Base-by-base conservation (phyloP, 768 basidiomycete species). In the Trametes villosa region DNA sequence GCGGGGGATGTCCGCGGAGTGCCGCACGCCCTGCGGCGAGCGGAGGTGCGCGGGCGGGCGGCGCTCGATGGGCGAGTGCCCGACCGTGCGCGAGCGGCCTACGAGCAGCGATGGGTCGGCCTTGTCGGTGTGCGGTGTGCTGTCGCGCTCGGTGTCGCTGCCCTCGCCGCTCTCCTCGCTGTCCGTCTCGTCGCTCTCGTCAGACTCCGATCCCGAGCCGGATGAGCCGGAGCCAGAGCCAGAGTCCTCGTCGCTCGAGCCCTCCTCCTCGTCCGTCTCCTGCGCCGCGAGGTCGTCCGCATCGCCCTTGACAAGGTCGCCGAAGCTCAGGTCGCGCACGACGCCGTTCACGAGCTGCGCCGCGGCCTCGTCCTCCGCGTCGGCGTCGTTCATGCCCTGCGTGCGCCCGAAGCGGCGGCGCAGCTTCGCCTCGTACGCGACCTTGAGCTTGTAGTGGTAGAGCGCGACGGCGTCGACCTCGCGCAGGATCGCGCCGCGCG, bases 381-480 rank as follows among this genome's bases (percentile, higher is more conserved):
- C 86, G 1, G 82, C 84, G 45, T 84, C 86, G 52, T 74, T 74
- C 70, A 75, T 74, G 55, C 75, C 72, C 29, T 72, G 81, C 20
- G 78, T 81, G 56, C 84, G 83, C 42, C 86, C 85, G 73, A 99
- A 95, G 38, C 95, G 82, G 46, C 89, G 81, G n/a, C 94, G 83
- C 47, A 98, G 79, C 76, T 92, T 96, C 69, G 88, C 89, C 75
- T 99, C 97, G 70, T 97, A 90, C 11, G 92, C 81, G 27, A 98
- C 80, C 78, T 99, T 99, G 60, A 96, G 83, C 71, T 90, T 87
- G 77, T 98, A 97, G 74, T 99, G 96, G 71, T 98, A 96, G 46
- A 88, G 78, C 15, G 94, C 90, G 52, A 98, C 85, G 58, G 84
- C 83, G 74, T 99, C 97, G 4, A 98, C 85, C 71, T 99, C 97